phyloP scores from a whole-genome alignment of 768 basidiomycete genomes.

The Goffeauzyma gilvescens region DNA sequence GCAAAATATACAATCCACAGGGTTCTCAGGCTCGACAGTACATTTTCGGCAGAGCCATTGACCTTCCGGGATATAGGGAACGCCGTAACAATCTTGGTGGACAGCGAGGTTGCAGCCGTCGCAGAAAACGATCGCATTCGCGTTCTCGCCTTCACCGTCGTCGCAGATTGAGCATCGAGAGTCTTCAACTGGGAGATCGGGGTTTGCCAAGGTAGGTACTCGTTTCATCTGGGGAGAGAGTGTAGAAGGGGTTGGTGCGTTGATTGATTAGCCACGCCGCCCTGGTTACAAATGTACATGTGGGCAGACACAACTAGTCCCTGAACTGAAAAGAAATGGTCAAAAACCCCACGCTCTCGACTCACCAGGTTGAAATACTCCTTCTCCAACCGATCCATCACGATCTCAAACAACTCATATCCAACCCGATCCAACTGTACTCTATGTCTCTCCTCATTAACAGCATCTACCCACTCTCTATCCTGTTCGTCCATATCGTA shows the following conservation, averaged over 20 bases:
- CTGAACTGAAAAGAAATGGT: too few species aligned
- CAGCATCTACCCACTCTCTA: slow-evolving; percentile 79
- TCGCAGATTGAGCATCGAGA: slow-evolving; percentile 94
- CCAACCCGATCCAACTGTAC: slow-evolving; percentile 52
- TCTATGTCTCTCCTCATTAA: slow-evolving; percentile 58
- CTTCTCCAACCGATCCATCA: slow-evolving; percentile 96
- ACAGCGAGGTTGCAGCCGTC: slow-evolving; percentile 97
- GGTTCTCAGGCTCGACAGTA: slow-evolving; percentile 87
- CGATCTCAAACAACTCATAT: slow-evolving; percentile 78
- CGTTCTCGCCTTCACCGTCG: slow-evolving; percentile 95
- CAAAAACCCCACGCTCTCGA: too few species aligned
- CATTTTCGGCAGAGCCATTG: slow-evolving; percentile 99
- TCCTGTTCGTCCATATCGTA: slow-evolving; percentile 99
- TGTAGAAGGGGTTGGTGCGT: background rate
- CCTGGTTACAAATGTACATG: too few species aligned
- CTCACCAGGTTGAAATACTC: slow-evolving; percentile 91
- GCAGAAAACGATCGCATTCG: slow-evolving; percentile 96
- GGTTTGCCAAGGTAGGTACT: slow-evolving; percentile 60
- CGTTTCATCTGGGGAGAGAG: slow-evolving; percentile 53
- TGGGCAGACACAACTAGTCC: too few species aligned
- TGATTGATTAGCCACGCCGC: too few species aligned
- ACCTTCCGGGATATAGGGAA: slow-evolving; percentile 97
- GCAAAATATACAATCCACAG: slow-evolving; percentile 77
- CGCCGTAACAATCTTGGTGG: slow-evolving; percentile 99
- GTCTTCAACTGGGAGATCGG: slow-evolving; percentile 79